A percentile compares a stretch with the other conserved stretches of the same genome.
Evolutionary conservation across 192 early-diverging fungal species (phyloP).

Genomic region (Fimicolochytrium jonesii): DNA sequence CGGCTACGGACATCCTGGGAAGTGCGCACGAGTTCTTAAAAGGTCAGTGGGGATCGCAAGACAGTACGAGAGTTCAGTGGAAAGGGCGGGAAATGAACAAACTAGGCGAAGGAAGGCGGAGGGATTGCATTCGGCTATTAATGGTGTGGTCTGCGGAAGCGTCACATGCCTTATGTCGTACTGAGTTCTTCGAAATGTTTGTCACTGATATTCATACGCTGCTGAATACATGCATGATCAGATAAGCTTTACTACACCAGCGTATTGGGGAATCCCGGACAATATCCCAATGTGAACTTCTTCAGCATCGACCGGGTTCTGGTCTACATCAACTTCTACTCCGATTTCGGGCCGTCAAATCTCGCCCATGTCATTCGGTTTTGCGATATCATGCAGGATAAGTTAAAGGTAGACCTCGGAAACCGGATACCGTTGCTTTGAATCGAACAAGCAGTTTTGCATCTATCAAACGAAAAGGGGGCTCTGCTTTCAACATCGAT

Average conservation of each 20-base stretch:
- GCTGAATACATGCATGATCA: conserved; percentile 11
- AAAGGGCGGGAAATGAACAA: background rate
- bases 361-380: conserved; percentile 62
- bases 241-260: conserved; percentile 62
- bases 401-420: conserved; percentile 46
- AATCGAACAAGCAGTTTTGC: background rate
- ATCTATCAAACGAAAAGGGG: too few relatives aligned
- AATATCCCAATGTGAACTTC: conserved; percentile 43
- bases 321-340: conserved; percentile 59
- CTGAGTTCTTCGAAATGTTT: background rate
- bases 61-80: background rate
- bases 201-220: too few relatives aligned
- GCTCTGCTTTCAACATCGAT: too few relatives aligned
- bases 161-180: background rate
- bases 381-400: conserved; percentile 54
- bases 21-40: conserved; percentile 40
- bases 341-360: conserved; percentile 68
- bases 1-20: conserved; percentile 22
- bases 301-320: conserved; percentile 58
- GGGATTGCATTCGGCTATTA: too few relatives aligned
- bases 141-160: background rate
- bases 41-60: conserved; percentile 13
- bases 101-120: too few relatives aligned
- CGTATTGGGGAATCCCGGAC: conserved; percentile 34
- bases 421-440: background rate